phyloP scores from a whole-genome alignment of 164 flowering plant species.

The Vitis rotundifolia region DNA sequence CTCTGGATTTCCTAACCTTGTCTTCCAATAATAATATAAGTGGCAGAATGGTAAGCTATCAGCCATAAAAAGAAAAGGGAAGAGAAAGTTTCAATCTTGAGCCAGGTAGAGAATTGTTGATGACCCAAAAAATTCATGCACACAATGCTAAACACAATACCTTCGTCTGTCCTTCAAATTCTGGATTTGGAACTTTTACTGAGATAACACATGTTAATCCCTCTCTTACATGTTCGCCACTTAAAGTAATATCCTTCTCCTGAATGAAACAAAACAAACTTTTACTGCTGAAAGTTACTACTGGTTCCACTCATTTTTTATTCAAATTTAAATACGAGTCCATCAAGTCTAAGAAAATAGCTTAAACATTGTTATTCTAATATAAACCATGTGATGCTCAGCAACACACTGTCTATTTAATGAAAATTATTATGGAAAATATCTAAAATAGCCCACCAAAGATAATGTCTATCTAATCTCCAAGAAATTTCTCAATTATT shows the following conservation, averaged over 20 bases:
- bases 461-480: no score
- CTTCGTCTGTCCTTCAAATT: slow-evolving; percentile 99
- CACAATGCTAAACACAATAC: slow-evolving; percentile 29
- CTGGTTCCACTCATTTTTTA: background rate
- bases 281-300: background rate
- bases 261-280: slow-evolving; percentile 23
- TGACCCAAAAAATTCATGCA: background rate
- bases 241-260: slow-evolving; percentile 90
- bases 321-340: background rate
- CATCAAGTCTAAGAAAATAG: no score
- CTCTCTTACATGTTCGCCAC: slow-evolving; percentile 98
- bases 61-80: background rate
- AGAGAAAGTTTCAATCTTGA: background rate
- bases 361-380: no score
- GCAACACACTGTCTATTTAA: no score
- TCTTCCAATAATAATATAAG: slow-evolving; percentile 44
- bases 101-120: background rate
- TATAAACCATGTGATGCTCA: no score
- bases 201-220: slow-evolving; percentile 93
- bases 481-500: no score
- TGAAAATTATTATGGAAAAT: no score
- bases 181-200: slow-evolving; percentile 95
- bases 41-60: slow-evolving; percentile 3
- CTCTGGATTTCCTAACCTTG: slow-evolving; percentile 99
- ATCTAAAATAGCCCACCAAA: no score